Conservation (phyloP, 352 stramenopile species). For the Phytophthora parvispora region DNA sequence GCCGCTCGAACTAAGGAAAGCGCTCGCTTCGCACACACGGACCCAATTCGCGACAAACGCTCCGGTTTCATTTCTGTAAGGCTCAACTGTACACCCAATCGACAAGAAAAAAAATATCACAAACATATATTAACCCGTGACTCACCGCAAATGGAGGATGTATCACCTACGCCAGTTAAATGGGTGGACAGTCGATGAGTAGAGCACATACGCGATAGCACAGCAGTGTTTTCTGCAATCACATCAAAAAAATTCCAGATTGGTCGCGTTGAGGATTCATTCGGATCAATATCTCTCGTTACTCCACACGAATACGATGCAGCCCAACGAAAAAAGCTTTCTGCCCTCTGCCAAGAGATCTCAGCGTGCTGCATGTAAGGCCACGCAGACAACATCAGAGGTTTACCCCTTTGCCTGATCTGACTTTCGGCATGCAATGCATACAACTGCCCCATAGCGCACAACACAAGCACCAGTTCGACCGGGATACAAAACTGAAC, state of each 20-base stretch:
- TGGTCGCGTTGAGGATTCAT: constrained; percentile 3
- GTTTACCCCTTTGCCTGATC: constrained; percentile 14
- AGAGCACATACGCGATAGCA: constrained; percentile 33
- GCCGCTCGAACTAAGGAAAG: constrained; percentile 30
- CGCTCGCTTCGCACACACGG: constrained; percentile 50
- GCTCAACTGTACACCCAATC: constrained; percentile 37
- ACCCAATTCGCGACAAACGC: constrained; percentile 42
- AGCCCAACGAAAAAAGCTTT: constrained; percentile 33
- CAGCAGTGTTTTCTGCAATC: neutral
- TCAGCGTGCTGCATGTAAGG: constrained; percentile 40
- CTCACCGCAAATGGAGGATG: neutral
- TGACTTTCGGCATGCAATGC: constrained; percentile 43
- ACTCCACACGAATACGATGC: constrained; percentile 7
- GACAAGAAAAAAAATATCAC: neutral
- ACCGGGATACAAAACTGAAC: constrained; percentile 36
- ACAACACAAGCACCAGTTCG: constrained; percentile 46
- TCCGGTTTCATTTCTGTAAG: constrained; percentile 51
- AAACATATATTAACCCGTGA: no score
- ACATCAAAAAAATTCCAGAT: constrained; percentile 32
- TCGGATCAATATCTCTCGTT: neutral
- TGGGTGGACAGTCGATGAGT: constrained; percentile 41
- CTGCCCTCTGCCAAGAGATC: constrained; percentile 36
- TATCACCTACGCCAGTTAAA: constrained; percentile 32
- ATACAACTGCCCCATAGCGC: constrained; percentile 47
- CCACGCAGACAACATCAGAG: constrained; percentile 9